Conservation (phyloP, 495 filamentous ascomycete species). For the Viridothelium virens region DNA sequence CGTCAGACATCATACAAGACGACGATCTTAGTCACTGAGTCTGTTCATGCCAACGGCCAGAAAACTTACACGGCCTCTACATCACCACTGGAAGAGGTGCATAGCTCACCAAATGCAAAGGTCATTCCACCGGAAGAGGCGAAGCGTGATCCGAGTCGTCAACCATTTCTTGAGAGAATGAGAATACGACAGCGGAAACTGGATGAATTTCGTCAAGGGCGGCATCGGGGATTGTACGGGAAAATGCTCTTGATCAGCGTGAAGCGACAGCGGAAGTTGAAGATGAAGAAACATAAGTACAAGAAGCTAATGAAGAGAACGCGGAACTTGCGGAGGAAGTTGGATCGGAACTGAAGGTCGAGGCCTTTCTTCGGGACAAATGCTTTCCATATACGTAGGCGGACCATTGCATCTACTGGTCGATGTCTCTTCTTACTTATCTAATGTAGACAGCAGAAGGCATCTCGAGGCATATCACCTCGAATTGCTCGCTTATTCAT, state of each 20-base stretch:
- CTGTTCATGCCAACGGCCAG: conserved; percentile 59
- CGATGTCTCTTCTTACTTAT: not conserved
- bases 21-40: conserved; percentile 74
- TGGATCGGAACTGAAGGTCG: conserved; percentile 49
- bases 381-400: not conserved
- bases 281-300: conserved; percentile 99
- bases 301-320: conserved; percentile 97
- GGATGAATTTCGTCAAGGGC: conserved; percentile 9
- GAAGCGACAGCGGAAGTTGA: conserved; percentile 75
- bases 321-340: conserved; percentile 76
- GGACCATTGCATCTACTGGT: not conserved
- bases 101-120: conserved; percentile 12
- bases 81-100: conserved; percentile 32
- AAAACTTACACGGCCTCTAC: conserved; percentile 45
- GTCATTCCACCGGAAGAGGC: not conserved
- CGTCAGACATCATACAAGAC: conserved; percentile 63
- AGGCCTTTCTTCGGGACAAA: not conserved
- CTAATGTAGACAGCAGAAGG: not conserved
- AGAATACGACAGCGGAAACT: conserved; percentile 23
- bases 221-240: conserved; percentile 7
- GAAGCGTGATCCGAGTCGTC: conserved; percentile 12
- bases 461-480: not conserved
- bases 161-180: conserved; percentile 36
- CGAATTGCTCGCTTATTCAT: not conserved
- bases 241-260: conserved; percentile 59